Conservation (phyloP, 1,139 yeast genomes). For the Kodamaea ohmeri region DNA sequence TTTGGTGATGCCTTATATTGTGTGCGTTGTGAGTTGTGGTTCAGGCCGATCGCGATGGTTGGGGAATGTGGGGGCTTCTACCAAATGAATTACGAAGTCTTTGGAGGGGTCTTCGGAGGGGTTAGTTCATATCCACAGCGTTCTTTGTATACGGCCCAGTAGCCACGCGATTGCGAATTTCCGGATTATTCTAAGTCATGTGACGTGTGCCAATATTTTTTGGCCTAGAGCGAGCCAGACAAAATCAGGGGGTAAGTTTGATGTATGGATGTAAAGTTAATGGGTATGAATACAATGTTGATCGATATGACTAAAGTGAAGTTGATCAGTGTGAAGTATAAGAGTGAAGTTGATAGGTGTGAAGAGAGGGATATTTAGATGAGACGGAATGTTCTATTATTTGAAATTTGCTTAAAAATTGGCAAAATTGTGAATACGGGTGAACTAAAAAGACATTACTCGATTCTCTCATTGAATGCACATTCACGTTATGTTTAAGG, state of each 20-base stretch:
- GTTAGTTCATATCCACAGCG: neutral
- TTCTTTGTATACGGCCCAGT: neutral
- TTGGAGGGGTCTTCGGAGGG: neutral
- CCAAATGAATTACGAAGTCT: neutral
- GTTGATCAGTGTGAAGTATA: too few species aligned
- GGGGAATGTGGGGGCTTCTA: neutral
- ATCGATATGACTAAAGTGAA: too few species aligned
- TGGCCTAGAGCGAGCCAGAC: neutral
- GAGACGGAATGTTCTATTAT: too few species aligned
- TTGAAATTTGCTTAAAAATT: too few species aligned
- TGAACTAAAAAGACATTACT: too few species aligned
- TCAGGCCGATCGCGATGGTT: neutral
- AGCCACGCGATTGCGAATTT: slow-evolving; percentile 9
- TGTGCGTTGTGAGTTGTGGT: neutral
- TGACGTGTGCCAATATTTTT: slow-evolving; percentile 13
- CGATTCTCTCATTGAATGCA: too few species aligned
- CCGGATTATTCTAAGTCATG: slow-evolving; percentile 14
- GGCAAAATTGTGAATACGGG: too few species aligned
- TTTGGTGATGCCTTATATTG: neutral
- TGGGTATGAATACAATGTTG: too few species aligned
- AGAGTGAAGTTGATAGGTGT: too few species aligned
- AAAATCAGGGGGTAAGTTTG: neutral
- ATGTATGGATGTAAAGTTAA: neutral
- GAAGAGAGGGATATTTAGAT: too few species aligned
- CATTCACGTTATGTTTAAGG: too few species aligned